Evolutionary conservation across 2,329 filamentous ascomycete genomes (phyloP).

Genomic region (Plectosphaerella sp.): DNA sequence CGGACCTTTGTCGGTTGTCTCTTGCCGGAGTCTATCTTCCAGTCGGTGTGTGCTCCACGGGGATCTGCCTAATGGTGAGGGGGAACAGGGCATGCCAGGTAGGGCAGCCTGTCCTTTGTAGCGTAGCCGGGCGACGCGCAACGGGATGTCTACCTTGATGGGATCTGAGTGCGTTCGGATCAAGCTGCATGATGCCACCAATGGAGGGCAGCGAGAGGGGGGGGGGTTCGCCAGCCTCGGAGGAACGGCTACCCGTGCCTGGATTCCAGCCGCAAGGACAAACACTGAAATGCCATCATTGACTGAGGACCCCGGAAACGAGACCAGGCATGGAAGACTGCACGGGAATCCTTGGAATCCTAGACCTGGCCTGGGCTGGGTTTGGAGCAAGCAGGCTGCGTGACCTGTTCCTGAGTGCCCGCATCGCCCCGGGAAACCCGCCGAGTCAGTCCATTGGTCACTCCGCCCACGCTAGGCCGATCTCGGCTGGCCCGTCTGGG

Average conservation of each 20-base stretch:
- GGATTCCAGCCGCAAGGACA: neutral
- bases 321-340: neutral
- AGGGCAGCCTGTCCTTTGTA: too few species aligned
- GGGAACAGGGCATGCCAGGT: too few species aligned
- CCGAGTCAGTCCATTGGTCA: conserved; percentile 18
- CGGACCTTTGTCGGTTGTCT: too few species aligned
- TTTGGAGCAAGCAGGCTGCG: neutral
- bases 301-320: neutral
- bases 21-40: too few species aligned
- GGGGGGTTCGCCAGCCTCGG: neutral
- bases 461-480: conserved; percentile 16
- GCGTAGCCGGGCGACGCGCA: too few species aligned
- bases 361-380: neutral
- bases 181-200: too few species aligned
- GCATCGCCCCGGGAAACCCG: conserved; percentile 22
- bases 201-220: too few species aligned
- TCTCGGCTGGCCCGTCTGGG: conserved; percentile 15
- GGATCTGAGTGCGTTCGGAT: too few species aligned
- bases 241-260: neutral
- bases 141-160: too few species aligned
- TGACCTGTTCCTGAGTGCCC: conserved; percentile 11
- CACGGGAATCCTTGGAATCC: conserved; percentile 5
- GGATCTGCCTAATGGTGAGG: too few species aligned
- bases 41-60: too few species aligned
- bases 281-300: neutral